phyloP scores from a whole-genome alignment of 2,329 filamentous ascomycete species.

The Cercospora sp. region DNA sequence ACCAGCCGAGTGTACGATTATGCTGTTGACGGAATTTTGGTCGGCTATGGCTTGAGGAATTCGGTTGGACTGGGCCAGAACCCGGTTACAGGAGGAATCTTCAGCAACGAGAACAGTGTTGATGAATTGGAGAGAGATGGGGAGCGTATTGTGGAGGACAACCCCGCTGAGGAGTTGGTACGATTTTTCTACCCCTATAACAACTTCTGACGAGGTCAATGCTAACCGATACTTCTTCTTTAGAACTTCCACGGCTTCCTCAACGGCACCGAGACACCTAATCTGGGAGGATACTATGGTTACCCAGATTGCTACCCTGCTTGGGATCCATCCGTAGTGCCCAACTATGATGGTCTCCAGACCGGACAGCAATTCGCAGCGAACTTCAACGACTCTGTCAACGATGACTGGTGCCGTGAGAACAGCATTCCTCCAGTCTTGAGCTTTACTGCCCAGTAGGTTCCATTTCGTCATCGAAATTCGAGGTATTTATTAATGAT shows the following conservation, averaged over 20 bases:
- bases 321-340: slow-evolving; percentile 59
- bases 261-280: slow-evolving; percentile 46
- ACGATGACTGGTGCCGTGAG: slow-evolving; percentile 34
- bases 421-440: slow-evolving; percentile 49
- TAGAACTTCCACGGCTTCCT: slow-evolving; percentile 67
- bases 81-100: slow-evolving; percentile 51
- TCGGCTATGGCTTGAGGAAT: slow-evolving; percentile 70
- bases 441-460: slow-evolving; percentile 60
- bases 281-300: slow-evolving; percentile 62
- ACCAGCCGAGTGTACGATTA: slow-evolving; percentile 46
- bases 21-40: slow-evolving; percentile 52
- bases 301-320: slow-evolving; percentile 70
- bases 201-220: background rate
- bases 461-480: background rate
- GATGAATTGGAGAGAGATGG: slow-evolving; percentile 55
- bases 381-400: slow-evolving; percentile 51
- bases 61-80: slow-evolving; percentile 69
- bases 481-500: background rate
- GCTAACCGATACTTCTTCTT: background rate
- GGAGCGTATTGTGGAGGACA: slow-evolving; percentile 52
- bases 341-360: slow-evolving; percentile 42
- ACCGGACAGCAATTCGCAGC: slow-evolving; percentile 53
- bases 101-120: slow-evolving; percentile 67
- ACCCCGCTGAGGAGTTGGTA: slow-evolving; percentile 68
- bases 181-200: background rate